Evolutionary conservation across 345 rosid species (phyloP), one percentile per base, ranked within the genome.

Genomic region (Ricinus communis): DNA sequence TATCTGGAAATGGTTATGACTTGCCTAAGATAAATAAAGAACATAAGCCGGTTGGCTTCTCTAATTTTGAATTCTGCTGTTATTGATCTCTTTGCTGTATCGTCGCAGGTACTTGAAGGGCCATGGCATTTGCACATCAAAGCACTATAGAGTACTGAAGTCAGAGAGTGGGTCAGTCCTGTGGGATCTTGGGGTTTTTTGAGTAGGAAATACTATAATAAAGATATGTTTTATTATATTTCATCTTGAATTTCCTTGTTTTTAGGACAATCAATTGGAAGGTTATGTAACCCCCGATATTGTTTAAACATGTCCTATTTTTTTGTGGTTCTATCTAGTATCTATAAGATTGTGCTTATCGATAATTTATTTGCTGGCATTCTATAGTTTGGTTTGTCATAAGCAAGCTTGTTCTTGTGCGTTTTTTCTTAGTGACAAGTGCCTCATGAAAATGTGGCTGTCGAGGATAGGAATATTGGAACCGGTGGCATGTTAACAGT

Each of bases 61-160:
- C 31, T 51, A 45, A 54, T 62, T 24, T 58, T 14, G 22, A 27
- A 33, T 14, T 54, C 55, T 18, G 22, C 3, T 12, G n/a, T 22
- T 73, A 30, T 76, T 68, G 52, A 25, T 36, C 15, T 13, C 36
- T 67, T 71, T 73, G 38, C 22, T 15, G 21, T 47, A 22, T 57
- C 67, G 31, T 62, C 72, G 80, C 87, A 90, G 97, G 93, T 84
- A 90, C 95, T 85, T 93, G 86, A 75, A 71, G 74, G n/a, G 62
- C 57, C 57, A 43, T 80, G 68, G 74, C 73, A 61, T 81, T 28
- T 68, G 78, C 72, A 66, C 68, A 72, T 64, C 57, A 62, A n/a
- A 27, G 81, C 80, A 87, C 86, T 81, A 71, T 51, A 33, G 54
- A 28, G 62, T 69, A 40, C 69, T 43, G 80, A 70, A 75, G 80